Conservation (phyloP, 1,284 basidiomycete genomes). For the Athelia sp. region DNA sequence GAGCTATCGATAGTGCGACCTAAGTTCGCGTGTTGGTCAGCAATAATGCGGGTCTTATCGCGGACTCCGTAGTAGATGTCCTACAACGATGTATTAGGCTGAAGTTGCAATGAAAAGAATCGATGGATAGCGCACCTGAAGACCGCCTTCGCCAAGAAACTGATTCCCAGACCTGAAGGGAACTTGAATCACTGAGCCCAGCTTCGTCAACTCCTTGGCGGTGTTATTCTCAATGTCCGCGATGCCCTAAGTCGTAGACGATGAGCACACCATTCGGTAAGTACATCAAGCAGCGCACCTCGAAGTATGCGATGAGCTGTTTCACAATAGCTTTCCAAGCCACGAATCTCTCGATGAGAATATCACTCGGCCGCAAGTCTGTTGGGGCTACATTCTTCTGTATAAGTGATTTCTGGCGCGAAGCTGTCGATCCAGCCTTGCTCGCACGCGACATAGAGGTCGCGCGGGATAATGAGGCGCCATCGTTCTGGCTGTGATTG, state of each 20-base stretch:
- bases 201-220: slow-evolving; percentile 90
- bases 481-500: slow-evolving; percentile 33
- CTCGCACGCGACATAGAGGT: slow-evolving; percentile 66
- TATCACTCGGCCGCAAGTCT: slow-evolving; percentile 91
- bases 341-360: slow-evolving; percentile 93
- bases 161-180: slow-evolving; percentile 95
- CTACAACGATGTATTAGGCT: slow-evolving; percentile 31
- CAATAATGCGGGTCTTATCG: slow-evolving; percentile 91
- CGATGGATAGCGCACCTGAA: slow-evolving; percentile 48
- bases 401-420: slow-evolving; percentile 79
- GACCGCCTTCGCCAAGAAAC: slow-evolving; percentile 89
- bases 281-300: slow-evolving; percentile 27
- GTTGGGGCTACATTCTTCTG: slow-evolving; percentile 87
- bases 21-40: slow-evolving; percentile 95
- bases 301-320: slow-evolving; percentile 86
- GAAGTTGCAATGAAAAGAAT: neutral
- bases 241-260: slow-evolving; percentile 53
- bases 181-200: slow-evolving; percentile 97
- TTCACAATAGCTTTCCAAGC: slow-evolving; percentile 96
- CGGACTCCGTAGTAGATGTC: slow-evolving; percentile 93
- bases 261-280: no score
- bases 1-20: slow-evolving; percentile 96
- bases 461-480: slow-evolving; percentile 55
- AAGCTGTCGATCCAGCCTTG: slow-evolving; percentile 62
- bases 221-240: slow-evolving; percentile 96